Evolutionary conservation across 129 eudicot species (phyloP).

Genomic region (Saussurea involucrata): DNA sequence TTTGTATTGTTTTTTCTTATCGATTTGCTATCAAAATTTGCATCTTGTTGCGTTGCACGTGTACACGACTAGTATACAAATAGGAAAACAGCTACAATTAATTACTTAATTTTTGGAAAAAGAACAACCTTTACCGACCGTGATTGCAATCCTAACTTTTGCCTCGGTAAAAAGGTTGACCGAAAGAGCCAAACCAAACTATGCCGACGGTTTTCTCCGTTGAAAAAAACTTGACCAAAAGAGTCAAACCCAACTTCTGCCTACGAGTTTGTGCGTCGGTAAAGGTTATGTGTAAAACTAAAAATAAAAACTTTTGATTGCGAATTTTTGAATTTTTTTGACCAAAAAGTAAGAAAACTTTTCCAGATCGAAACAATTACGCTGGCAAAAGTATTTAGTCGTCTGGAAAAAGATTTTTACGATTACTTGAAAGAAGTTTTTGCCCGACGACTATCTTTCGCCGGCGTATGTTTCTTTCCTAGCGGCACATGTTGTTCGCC

Average conservation of each 20-base stretch:
- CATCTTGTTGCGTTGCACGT: too few relatives aligned
- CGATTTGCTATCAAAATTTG: too few relatives aligned
- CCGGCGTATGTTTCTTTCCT: not conserved
- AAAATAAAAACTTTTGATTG: too few relatives aligned
- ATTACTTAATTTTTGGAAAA: too few relatives aligned
- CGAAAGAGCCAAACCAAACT: not conserved
- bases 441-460: not conserved
- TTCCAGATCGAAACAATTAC: not conserved
- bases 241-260: not conserved
- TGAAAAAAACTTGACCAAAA: not conserved
- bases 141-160: too few relatives aligned
- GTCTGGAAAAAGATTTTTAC: not conserved
- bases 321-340: too few relatives aligned
- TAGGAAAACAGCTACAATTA: too few relatives aligned
- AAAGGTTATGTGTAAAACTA: not conserved
- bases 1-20: too few relatives aligned
- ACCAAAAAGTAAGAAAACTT: not conserved
- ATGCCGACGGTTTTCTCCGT: too few relatives aligned
- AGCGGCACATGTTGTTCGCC: not conserved
- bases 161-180: not conserved
- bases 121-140: too few relatives aligned
- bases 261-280: not conserved
- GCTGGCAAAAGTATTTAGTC: too few relatives aligned
- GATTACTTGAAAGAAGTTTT: not conserved
- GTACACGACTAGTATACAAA: too few relatives aligned